Evolutionary conservation across 106 monocot species (phyloP).

Genomic region (Narthecium ossifragum): DNA sequence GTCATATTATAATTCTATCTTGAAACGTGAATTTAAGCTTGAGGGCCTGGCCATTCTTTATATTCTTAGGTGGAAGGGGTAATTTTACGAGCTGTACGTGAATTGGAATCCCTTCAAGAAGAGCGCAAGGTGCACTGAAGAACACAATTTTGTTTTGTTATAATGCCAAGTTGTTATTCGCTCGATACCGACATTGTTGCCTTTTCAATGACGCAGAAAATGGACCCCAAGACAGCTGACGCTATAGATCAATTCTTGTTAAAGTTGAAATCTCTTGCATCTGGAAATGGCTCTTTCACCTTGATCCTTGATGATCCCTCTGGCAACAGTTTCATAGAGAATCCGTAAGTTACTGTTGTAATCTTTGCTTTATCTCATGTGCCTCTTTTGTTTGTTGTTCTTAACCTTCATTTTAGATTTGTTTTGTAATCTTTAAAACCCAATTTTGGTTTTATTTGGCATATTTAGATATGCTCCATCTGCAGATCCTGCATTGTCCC

Average conservation of each 20-base stretch:
- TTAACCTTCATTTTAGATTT: too few species aligned
- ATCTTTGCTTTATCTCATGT: not conserved
- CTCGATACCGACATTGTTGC: too few species aligned
- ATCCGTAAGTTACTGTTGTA: slow-evolving; percentile 56
- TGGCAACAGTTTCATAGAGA: slow-evolving; percentile 97
- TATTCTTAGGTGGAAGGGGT: slow-evolving; percentile 76
- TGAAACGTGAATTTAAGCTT: not conserved
- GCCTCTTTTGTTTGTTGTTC: not conserved
- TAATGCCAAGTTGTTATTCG: too few species aligned
- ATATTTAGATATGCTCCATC: slow-evolving; percentile 65
- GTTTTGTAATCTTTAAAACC: too few species aligned
- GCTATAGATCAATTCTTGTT: slow-evolving; percentile 85
- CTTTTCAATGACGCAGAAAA: slow-evolving; percentile 51
- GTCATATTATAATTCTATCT: not conserved
- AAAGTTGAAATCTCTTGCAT: slow-evolving; percentile 65
- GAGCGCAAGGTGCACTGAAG: slow-evolving; percentile 65
- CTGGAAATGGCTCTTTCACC: slow-evolving; percentile 63
- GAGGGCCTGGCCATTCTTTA: not conserved
- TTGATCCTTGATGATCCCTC: slow-evolving; percentile 96
- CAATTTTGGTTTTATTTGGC: not conserved
- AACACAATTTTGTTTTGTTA: not conserved
- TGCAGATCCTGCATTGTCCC: slow-evolving; percentile 55
- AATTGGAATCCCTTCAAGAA: slow-evolving; percentile 76
- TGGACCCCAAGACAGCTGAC: slow-evolving; percentile 74
- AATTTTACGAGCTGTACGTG: slow-evolving; percentile 73